Conservation (phyloP, 495 filamentous ascomycete species). For the Apodospora peruviana region DNA sequence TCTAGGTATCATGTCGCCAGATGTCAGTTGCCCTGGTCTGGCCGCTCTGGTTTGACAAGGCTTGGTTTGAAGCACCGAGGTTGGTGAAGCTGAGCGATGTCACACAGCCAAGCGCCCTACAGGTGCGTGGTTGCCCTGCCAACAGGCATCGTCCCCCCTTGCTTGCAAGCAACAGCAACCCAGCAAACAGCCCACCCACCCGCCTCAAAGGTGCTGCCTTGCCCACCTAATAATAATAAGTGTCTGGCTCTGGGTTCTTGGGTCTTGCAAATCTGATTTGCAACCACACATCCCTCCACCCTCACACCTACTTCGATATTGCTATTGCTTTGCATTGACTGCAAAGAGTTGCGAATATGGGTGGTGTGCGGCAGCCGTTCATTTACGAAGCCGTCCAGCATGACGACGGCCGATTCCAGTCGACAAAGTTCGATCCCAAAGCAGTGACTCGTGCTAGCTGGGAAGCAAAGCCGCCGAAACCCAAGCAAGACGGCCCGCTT, state of each 20-base stretch:
- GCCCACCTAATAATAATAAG: too few relatives aligned
- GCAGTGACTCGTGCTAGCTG: slow-evolving; percentile 70
- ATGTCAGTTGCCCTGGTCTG: too few relatives aligned
- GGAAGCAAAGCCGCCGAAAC: slow-evolving; percentile 53
- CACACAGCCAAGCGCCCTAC: slow-evolving; percentile 1
- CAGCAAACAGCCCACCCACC: not conserved
- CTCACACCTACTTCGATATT: not conserved
- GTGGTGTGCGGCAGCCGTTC: slow-evolving; percentile 61
- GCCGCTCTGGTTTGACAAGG: too few relatives aligned
- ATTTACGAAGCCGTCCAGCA: slow-evolving; percentile 58
- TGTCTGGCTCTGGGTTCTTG: too few relatives aligned
- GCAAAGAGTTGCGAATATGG: slow-evolving; percentile 38
- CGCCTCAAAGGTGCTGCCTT: not conserved
- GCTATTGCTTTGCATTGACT: not conserved
- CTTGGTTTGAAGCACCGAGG: too few relatives aligned
- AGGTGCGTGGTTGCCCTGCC: slow-evolving; percentile 9
- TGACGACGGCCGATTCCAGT: slow-evolving; percentile 40
- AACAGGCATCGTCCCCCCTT: too few relatives aligned
- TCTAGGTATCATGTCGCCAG: too few relatives aligned
- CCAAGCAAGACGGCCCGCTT: slow-evolving; percentile 67
- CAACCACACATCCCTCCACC: too few relatives aligned
- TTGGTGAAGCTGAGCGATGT: too few relatives aligned
- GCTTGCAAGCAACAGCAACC: not conserved
- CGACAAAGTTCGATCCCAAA: slow-evolving; percentile 72
- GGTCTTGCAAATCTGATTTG: too few relatives aligned